These are phyloP conservation scores for Diplotaxis tenuifolia DNA, from an alignment of 345 rosid genomes.

Conservation along the genomic window DNA sequence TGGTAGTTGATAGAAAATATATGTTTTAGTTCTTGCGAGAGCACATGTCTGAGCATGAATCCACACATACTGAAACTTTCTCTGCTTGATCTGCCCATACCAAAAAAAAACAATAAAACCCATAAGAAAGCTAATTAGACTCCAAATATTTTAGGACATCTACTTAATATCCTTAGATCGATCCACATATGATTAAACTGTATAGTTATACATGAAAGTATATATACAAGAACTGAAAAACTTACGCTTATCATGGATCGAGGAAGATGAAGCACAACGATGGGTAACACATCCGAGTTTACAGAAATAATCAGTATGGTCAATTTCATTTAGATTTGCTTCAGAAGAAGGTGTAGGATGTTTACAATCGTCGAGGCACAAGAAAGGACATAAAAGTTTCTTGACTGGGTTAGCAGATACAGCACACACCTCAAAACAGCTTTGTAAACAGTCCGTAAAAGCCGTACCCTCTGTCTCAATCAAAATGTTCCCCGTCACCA, in stretches of 20 bases:
- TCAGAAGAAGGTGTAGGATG: not conserved
- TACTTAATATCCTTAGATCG: not conserved
- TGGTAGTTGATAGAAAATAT: not conserved
- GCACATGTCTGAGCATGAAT: slow-evolving; percentile 17
- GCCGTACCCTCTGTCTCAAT: slow-evolving; percentile 1
- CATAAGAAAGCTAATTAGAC: not conserved
- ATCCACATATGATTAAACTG: not conserved
- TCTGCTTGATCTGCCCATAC: slow-evolving; percentile 22
- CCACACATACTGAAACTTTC: slow-evolving; percentile 22
- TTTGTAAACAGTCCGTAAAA: slow-evolving; percentile 8
- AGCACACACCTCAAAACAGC: not conserved
- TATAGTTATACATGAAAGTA: not conserved
- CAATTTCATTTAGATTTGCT: not conserved
- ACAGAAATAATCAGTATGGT: slow-evolving; percentile 11
- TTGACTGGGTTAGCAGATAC: not conserved
- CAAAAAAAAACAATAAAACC: not conserved
- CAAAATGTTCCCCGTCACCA: slow-evolving; percentile 22
- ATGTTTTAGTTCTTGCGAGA: slow-evolving; percentile 7
- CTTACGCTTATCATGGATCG: slow-evolving; percentile 16
- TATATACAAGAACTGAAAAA: not conserved
- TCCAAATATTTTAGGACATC: not conserved
- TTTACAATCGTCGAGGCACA: not conserved
- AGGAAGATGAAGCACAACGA: slow-evolving; percentile 8
- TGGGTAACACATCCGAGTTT: slow-evolving; percentile 11
- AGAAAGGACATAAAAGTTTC: slow-evolving; percentile 4